These are phyloP conservation scores for Blastobotrys chiropterorum DNA, from an alignment of 805 yeast genomes.

Conservation along the genomic window DNA sequence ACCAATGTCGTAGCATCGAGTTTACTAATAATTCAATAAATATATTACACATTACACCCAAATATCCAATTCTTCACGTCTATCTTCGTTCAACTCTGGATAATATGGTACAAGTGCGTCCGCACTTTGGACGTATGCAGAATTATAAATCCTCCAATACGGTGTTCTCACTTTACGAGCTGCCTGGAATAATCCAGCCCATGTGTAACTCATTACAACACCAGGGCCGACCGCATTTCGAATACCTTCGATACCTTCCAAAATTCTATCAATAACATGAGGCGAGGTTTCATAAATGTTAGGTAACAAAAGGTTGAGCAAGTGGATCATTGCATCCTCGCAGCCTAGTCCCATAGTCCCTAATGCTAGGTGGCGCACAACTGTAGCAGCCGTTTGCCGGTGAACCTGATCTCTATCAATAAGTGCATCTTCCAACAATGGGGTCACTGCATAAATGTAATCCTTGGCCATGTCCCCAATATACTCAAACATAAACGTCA, in stretches of 20 bases:
- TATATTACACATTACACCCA: constrained; percentile 28
- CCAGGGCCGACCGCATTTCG: constrained; percentile 74
- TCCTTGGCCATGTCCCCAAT: constrained; percentile 74
- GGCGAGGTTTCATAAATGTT: constrained; percentile 93
- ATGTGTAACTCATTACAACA: constrained; percentile 60
- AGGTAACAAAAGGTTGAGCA: constrained; percentile 76
- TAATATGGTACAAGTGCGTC: constrained; percentile 80
- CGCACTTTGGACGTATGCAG: constrained; percentile 62
- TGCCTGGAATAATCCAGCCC: constrained; percentile 92
- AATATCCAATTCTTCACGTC: constrained; percentile 48
- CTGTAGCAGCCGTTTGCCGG: constrained; percentile 91
- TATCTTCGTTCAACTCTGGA: constrained; percentile 40
- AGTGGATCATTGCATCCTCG: constrained; percentile 80
- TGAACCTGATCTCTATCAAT: constrained; percentile 89
- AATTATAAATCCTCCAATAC: constrained; percentile 81
- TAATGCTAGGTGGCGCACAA: constrained; percentile 72
- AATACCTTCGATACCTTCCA: constrained; percentile 73
- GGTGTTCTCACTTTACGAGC: constrained; percentile 79
- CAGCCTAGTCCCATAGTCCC: constrained; percentile 68
- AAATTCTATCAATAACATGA: constrained; percentile 77
- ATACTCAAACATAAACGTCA: constrained; percentile 89
- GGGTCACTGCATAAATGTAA: constrained; percentile 73
- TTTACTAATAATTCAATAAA: too few relatives aligned
- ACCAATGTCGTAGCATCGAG: too few relatives aligned
- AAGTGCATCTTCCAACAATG: constrained; percentile 81